Evolutionary conservation across 805 yeast species (phyloP), one percentile per base, ranked within the genome.

Genomic region (Kuraishia ogatae): DNA sequence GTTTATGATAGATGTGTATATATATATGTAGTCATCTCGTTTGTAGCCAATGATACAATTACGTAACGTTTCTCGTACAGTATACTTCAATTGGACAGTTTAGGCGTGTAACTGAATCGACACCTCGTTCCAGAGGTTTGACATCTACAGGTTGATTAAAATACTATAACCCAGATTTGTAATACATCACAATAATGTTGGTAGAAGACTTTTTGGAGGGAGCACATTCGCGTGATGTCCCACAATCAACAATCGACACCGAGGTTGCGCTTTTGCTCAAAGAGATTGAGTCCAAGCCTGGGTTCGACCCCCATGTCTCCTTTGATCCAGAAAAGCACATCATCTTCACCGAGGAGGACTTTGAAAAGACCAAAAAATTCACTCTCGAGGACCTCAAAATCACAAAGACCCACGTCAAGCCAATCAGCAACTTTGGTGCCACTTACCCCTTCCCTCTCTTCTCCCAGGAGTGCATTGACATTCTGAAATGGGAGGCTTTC

Each of bases 381-480:
- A 72, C 77, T 2, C 63, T 74, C 59, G 61, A 60, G 46, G 77
- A 72, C 23, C 62, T 74, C 54, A 68, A 71, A 2, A 72, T 74
- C 55, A 58, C 64, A 21, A 69, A 70, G 61, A 70, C 74, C 2
- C 74, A 70, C 55, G 66, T 65, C 13, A 65, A 65, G 20, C 66
- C 71, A n/a, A 64, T 71, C 46, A 63, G 68, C 29, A 68, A 73
- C 24, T 65, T 72, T 55, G 78, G 35, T 2, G 82, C 77, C 19
- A 68, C 75, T 52, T 79, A 74, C 54, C 80, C 83, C 1, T 79
- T 79, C 64, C 81, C 81, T 2, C 65, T 79, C 50, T 79, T 79
- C 65, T 76, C 82, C 2, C 74, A 75, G 48, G 83, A 79, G 59
- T 82, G 83, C 1, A 66, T 77, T 51, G 70, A 70, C 22, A 71